These are phyloP conservation scores for Glycine soja DNA, from an alignment of 306 rosid species.

Conservation along the genomic window DNA sequence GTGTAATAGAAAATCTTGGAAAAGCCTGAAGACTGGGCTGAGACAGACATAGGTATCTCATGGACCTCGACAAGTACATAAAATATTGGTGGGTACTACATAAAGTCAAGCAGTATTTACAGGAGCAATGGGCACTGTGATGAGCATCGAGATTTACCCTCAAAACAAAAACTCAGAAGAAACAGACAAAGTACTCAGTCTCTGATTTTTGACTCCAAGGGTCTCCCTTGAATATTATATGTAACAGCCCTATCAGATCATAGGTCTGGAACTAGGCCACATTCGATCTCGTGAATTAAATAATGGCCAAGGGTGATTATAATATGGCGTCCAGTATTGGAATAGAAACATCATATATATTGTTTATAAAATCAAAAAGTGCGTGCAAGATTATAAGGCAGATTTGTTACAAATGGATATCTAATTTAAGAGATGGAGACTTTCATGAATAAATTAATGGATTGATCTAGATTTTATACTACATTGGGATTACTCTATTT, in stretches of 20 bases:
- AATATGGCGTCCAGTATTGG: conserved; percentile 55
- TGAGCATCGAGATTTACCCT: conserved; percentile 63
- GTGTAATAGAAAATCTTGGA: conserved; percentile 25
- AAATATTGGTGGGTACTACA: conserved; percentile 46
- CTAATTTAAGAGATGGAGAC: conserved; percentile 53
- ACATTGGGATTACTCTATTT: conserved; percentile 39
- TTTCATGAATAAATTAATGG: conserved; percentile 48
- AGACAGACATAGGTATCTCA: conserved; percentile 51
- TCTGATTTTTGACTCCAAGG: conserved; percentile 56
- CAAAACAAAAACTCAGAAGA: conserved; percentile 39
- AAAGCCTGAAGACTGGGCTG: conserved; percentile 32
- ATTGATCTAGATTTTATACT: conserved; percentile 45
- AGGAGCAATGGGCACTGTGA: conserved; percentile 46
- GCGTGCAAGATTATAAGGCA: conserved; percentile 49
- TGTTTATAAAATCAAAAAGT: conserved; percentile 51
- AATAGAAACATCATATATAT: conserved; percentile 74
- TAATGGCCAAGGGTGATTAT: conserved; percentile 5
- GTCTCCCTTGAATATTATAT: conserved; percentile 24
- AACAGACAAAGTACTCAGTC: conserved; percentile 63
- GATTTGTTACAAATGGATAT: conserved; percentile 18
- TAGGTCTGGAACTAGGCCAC: conserved; percentile 44
- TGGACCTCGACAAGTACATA: conserved; percentile 44
- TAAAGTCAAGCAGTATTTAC: conserved; percentile 49
- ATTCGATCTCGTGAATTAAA: conserved; percentile 44
- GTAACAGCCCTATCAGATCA: conserved; percentile 11